Evolutionary conservation across 1,284 basidiomycete genomes (phyloP).

Genomic region (Gomphus sp.): DNA sequence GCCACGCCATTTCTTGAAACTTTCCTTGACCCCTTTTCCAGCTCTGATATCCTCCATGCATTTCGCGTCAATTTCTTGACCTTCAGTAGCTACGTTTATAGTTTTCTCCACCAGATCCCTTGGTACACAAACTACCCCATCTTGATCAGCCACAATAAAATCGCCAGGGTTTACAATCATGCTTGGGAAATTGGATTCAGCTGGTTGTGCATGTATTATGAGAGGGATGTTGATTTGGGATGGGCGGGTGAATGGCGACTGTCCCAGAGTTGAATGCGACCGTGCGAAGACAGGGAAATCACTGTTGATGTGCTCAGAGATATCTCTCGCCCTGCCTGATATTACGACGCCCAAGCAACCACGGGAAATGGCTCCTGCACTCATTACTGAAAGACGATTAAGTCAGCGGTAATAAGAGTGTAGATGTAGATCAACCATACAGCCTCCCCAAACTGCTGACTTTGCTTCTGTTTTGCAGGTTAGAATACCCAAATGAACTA

Average conservation of each 20-base stretch:
- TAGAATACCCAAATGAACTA: neutral
- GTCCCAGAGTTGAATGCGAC: conserved; percentile 80
- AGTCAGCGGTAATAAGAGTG: neutral
- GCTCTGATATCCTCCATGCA: conserved; percentile 72
- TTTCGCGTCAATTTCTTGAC: conserved; percentile 58
- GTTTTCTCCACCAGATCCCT: conserved; percentile 48
- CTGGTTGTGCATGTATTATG: conserved; percentile 39
- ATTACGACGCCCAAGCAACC: conserved; percentile 70
- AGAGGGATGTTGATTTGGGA: conserved; percentile 72
- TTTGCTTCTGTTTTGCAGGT: conserved; percentile 47
- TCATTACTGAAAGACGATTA: conserved; percentile 47
- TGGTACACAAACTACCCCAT: conserved; percentile 86
- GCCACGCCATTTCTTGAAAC: conserved; percentile 73
- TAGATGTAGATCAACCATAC: neutral
- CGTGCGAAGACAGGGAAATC: conserved; percentile 74
- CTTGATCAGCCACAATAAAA: conserved; percentile 77
- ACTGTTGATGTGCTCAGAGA: conserved; percentile 63
- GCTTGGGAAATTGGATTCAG: conserved; percentile 36
- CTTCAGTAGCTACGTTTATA: conserved; percentile 48
- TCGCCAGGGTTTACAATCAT: conserved; percentile 71
- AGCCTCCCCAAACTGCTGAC: conserved; percentile 86
- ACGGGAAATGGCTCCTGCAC: conserved; percentile 67
- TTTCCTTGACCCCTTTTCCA: conserved; percentile 66
- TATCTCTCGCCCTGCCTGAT: conserved; percentile 77
- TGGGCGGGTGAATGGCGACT: conserved; percentile 80